Base-by-base conservation (phyloP, 2,329 filamentous ascomycete species). In the Penicillium crustosum region DNA sequence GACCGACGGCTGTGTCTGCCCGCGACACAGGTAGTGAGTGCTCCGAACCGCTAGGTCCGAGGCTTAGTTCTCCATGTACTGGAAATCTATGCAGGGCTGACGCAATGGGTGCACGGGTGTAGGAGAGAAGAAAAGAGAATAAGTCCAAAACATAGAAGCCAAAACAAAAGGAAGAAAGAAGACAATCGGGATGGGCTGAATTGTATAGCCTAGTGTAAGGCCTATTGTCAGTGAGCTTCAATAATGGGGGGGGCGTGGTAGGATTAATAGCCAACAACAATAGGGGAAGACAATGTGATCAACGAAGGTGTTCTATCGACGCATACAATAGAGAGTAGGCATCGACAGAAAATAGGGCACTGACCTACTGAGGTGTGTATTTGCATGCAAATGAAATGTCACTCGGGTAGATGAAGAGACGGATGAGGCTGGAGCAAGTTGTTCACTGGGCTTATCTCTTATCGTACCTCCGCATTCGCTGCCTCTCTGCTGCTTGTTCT, bases 401-500 rank as follows among this genome's bases (percentile, higher is more conserved):
- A 47, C 51, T 54, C 53, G 47, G 51, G 55, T 49, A 55, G 61
- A 58, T 44, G 62, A 61, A 57, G 53, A 60, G 56, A 53, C 55
- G 56, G 53, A 62, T 57, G 63, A 63, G 63, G 65, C 61, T 63
- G 66, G 62, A 62, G 61, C 59, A 60, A 61, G 60, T 63, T 59
- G 63, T 61, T 66, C 63, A 57, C 54, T 45, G 56, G 10, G 43
- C 61, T 65, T 66, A 66, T 68, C 63, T 68, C 63, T 73, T 73
- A 73, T 73, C 70, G 65, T 61, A 70, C 71, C 70, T 73, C 70
- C 70, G 68, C 71, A 67, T 67, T 68, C 60, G 54, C 36, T 53
- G 31, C 36, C 41, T 47, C 39, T 47, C 39, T 25, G n/a, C 38
- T 31, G 36, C 33, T 49, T 36, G 44, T n/a, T 59, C 42, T 29